These are phyloP conservation scores for Lecanicillium sp. DNA, from an alignment of 2,329 filamentous ascomycete species.

Conservation along the genomic window DNA sequence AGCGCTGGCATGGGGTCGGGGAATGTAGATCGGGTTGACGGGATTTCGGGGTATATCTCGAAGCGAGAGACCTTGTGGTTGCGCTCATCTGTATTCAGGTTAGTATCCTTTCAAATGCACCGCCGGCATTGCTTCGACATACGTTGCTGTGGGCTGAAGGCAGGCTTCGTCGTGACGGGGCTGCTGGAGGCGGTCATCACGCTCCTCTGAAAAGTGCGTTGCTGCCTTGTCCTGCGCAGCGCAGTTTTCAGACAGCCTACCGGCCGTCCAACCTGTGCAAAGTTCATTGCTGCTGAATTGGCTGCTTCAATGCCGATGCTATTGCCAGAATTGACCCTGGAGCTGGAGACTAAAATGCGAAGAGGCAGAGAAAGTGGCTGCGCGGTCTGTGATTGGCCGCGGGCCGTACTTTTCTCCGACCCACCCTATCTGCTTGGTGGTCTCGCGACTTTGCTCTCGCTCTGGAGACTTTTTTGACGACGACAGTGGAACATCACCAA, in stretches of 20 bases:
- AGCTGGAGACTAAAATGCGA: background rate
- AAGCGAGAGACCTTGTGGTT: slow-evolving; percentile 31
- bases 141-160: slow-evolving; percentile 27
- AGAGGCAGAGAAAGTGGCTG: slow-evolving; percentile 10
- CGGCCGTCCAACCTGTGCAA: slow-evolving; percentile 55
- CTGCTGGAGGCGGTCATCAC: slow-evolving; percentile 34
- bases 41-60: slow-evolving; percentile 47
- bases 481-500: background rate
- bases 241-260: slow-evolving; percentile 62
- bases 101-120: slow-evolving; percentile 4
- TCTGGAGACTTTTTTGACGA: slow-evolving; percentile 11
- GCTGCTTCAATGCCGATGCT: background rate
- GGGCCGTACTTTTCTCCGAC: slow-evolving; percentile 20
- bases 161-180: slow-evolving; percentile 15
- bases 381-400: slow-evolving; percentile 27
- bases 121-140: slow-evolving; percentile 11
- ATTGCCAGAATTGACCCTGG: background rate
- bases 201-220: slow-evolving; percentile 34
- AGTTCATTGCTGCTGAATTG: slow-evolving; percentile 45
- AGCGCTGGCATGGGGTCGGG: slow-evolving; percentile 63
- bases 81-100: slow-evolving; percentile 22
- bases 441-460: slow-evolving; percentile 6
- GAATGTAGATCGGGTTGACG: slow-evolving; percentile 46
- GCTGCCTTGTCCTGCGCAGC: slow-evolving; percentile 50
- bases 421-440: slow-evolving; percentile 9